phyloP scores from a whole-genome alignment of 73 alveolate species.

The Paramecium pentaurelia region DNA sequence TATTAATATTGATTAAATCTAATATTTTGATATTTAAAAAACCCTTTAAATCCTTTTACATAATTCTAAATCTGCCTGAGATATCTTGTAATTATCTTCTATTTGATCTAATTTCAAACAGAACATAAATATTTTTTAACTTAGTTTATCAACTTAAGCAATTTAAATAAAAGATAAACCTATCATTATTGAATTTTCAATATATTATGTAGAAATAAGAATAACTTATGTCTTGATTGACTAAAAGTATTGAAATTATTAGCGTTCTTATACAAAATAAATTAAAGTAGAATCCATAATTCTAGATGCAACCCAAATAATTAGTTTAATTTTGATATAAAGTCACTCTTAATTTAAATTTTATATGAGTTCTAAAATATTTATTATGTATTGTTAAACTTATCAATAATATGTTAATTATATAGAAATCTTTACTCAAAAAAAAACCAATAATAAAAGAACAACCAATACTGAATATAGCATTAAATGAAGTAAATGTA shows the following conservation, averaged over 20 bases:
- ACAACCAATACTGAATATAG: neutral
- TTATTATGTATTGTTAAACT: neutral
- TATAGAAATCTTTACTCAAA: neutral
- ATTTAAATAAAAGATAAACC: neutral
- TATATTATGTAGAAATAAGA: neutral
- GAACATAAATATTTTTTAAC: neutral
- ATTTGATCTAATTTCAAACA: neutral
- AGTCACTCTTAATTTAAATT: neutral
- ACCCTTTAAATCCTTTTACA: neutral
- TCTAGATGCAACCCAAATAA: constrained; percentile 26
- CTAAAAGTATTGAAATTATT: neutral
- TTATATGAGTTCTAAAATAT: neutral
- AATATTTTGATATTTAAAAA: no score
- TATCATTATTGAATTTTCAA: neutral
- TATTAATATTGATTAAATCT: no score
- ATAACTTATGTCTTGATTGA: constrained; percentile 17
- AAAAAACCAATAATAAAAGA: neutral
- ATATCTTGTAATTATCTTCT: neutral
- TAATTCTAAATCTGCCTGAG: neutral
- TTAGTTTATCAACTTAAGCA: neutral
- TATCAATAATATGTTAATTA: neutral
- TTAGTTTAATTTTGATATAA: neutral
- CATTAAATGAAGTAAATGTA: neutral
- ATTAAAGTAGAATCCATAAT: constrained; percentile 29
- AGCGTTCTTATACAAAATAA: constrained; percentile 25